phyloP scores from a whole-genome alignment of 768 basidiomycete genomes.

The Mycena latifolia region DNA sequence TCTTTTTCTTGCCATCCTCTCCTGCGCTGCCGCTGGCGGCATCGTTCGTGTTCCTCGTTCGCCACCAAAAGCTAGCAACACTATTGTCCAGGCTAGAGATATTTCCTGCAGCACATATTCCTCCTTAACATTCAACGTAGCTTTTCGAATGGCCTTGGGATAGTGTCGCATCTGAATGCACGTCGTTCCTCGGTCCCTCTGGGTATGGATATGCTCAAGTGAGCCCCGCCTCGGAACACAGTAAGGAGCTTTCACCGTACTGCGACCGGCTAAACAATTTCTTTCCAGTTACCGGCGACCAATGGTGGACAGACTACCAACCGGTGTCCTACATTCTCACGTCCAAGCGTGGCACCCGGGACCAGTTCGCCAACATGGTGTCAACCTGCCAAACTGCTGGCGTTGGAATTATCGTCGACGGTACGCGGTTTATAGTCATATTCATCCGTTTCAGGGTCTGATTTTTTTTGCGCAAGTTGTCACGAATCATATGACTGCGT shows the following conservation, averaged over 20 bases:
- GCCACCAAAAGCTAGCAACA: too few species aligned
- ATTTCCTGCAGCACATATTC: neutral
- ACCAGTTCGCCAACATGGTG: too few species aligned
- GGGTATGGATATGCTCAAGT: conserved; percentile 58
- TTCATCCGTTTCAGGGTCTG: too few species aligned
- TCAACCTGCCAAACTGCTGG: conserved; percentile 44
- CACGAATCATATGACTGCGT: conserved; percentile 26
- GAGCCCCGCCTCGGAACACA: conserved; percentile 47
- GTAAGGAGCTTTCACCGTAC: neutral
- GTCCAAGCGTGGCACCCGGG: too few species aligned
- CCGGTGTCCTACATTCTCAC: too few species aligned
- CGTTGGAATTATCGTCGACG: conserved; percentile 47
- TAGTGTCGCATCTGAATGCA: conserved; percentile 58
- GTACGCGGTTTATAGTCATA: neutral
- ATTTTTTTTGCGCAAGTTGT: conserved; percentile 16
- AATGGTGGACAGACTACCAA: conserved; percentile 69
- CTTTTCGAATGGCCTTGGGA: conserved; percentile 59
- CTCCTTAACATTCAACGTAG: conserved; percentile 21
- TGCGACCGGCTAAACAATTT: neutral
- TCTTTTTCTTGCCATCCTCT: conserved; percentile 1
- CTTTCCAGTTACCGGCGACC: conserved; percentile 43
- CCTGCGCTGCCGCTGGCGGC: conserved; percentile 22
- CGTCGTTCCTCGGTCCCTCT: conserved; percentile 57
- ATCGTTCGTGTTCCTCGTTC: conserved; percentile 20
- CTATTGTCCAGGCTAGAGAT: too few species aligned